Conservation (phyloP, 805 yeast genomes). For the Candida lessepsii region DNA sequence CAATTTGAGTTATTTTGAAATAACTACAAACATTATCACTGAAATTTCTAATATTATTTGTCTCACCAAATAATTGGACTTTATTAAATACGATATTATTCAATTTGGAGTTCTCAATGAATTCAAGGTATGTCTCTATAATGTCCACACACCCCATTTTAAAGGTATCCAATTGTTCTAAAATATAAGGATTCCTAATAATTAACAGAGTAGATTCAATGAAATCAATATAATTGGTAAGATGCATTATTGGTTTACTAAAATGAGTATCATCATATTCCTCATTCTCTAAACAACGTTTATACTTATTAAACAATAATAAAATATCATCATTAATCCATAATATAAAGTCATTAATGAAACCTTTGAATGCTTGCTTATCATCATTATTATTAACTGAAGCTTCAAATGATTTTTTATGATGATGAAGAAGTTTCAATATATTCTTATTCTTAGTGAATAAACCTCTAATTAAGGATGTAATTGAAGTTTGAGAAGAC, state of each 20-base stretch:
- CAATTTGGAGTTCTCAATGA: conserved; percentile 19
- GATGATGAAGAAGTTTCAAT: conserved; percentile 11
- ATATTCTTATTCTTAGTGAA: conserved; percentile 33
- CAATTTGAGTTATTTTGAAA: conserved; percentile 36
- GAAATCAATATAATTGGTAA: conserved; percentile 28
- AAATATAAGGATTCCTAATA: conserved; percentile 40
- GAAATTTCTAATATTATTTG: conserved; percentile 11
- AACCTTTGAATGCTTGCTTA: conserved; percentile 31
- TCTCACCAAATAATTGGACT: conserved; percentile 27
- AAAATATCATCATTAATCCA: conserved; percentile 39
- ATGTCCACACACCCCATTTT: conserved; percentile 17
- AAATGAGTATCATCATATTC: conserved; percentile 19
- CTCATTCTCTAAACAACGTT: conserved; percentile 13
- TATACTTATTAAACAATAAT: conserved; percentile 34
- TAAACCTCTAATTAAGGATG: conserved; percentile 38
- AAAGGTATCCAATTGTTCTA: conserved; percentile 27
- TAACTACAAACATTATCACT: conserved; percentile 32
- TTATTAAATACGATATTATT: conserved; percentile 36
- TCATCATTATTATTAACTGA: conserved; percentile 18
- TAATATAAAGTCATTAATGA: conserved; percentile 37
- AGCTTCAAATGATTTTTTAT: conserved; percentile 4
- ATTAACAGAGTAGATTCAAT: conserved; percentile 20
- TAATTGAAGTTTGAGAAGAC: conserved; percentile 23
- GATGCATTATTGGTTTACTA: conserved; percentile 33
- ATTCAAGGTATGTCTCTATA: conserved; percentile 13